Evolutionary conservation across 1,284 basidiomycete genomes (phyloP), one percentile per base, ranked within the genome.

Genomic region (Puccinia polysora): DNA sequence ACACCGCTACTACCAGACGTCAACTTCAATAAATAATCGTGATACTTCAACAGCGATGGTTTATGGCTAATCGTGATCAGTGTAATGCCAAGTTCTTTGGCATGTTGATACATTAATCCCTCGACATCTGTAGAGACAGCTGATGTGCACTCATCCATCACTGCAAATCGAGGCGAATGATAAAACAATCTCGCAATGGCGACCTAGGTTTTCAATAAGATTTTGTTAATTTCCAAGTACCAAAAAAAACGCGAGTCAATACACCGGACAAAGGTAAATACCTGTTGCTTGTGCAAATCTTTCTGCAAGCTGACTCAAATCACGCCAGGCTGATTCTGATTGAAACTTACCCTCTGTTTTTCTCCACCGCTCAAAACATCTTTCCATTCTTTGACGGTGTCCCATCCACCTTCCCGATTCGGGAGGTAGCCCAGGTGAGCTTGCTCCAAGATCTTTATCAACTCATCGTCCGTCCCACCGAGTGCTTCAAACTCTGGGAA

Each of bases 51-150:
- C 74, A 90, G 82, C 15, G 89, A 88, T 10, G 87, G 90, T 56
- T 89, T 89, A 74, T 90, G 82, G 0, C 91, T 93, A 62, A 95
- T 91, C 4, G 92, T 95, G 75, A 97, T 89, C 56, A 98, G 20
- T 5, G 55, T 96, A 77, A 97, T 94, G 1, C 89, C 92, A 14
- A 92, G 81, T n/a, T 86, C 84, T 81, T 97, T 97, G 43, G 90
- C 89, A 76, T 91, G 87, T 78, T 95, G 89, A 81, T 97, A 97
- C 91, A 98, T 94, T 74, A 88, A 83, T 0, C 93, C 93, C 79
- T 97, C 94, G 23, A 97, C 92, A 78, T 97, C 95, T 70, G 90
- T 92, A 8, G 92, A 96, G 5, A 98, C 93, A 0, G 95, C 95
- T 74, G 89, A 92, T 4, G 94, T 97, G 81, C 91, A 95, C 80